Evolutionary conservation across 306 rosid species (phyloP).

Genomic region (Casuarina cunninghamiana): DNA sequence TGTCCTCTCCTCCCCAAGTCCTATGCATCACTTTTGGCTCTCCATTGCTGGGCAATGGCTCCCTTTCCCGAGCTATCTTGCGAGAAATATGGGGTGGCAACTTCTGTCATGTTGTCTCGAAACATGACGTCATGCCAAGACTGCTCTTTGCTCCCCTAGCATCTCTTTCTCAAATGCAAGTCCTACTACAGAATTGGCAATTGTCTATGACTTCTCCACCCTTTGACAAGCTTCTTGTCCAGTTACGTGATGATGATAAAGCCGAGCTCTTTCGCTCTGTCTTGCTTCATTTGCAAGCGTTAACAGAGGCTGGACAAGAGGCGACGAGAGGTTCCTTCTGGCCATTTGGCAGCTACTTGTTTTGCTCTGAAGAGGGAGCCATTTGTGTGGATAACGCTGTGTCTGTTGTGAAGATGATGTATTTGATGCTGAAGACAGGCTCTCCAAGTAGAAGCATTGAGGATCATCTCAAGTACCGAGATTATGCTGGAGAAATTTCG

Average conservation of each 20-base stretch:
- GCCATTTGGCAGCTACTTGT: slow-evolving; percentile 77
- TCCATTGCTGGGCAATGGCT: slow-evolving; percentile 70
- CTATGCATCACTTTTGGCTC: slow-evolving; percentile 84
- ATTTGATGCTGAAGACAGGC: slow-evolving; percentile 48
- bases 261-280: slow-evolving; percentile 43
- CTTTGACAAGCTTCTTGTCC: slow-evolving; percentile 35
- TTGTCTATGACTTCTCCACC: slow-evolving; percentile 52
- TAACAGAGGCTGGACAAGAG: slow-evolving; percentile 41
- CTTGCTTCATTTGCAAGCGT: slow-evolving; percentile 41
- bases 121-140: slow-evolving; percentile 84
- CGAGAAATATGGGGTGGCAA: slow-evolving; percentile 77
- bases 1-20: slow-evolving; percentile 37
- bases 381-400: slow-evolving; percentile 65
- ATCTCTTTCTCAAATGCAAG: slow-evolving; percentile 45
- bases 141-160: slow-evolving; percentile 63
- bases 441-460: slow-evolving; percentile 52
- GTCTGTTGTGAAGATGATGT: slow-evolving; percentile 69
- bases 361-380: slow-evolving; percentile 69
- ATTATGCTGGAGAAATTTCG: slow-evolving; percentile 47
- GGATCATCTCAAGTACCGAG: slow-evolving; percentile 83
- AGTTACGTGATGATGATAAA: slow-evolving; percentile 45
- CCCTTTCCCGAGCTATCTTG: slow-evolving; percentile 60
- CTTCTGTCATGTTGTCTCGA: slow-evolving; percentile 75
- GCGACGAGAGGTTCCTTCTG: slow-evolving; percentile 34
- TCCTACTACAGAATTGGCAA: slow-evolving; percentile 62